A percentile compares a stretch with the other conserved stretches of the same genome.
phyloP scores from a whole-genome alignment of 169 alveolate species.

The Plasmodium knowlesi region DNA sequence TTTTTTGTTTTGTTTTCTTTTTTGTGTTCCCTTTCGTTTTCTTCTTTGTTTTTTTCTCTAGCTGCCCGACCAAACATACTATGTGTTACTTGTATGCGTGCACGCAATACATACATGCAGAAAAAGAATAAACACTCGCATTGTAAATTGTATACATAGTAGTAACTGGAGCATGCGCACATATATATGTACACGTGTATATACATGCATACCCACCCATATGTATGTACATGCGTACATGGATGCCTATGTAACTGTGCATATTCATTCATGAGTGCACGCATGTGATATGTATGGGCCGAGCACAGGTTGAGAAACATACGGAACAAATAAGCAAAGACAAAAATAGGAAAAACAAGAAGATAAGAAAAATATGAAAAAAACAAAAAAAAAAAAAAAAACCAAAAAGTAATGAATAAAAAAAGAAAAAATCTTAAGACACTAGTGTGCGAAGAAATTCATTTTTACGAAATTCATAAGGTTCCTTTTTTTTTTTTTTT shows the following conservation, averaged over 20 bases:
- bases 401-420: not conserved
- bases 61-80: not conserved
- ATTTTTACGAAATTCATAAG: conserved; percentile 13
- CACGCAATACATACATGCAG: not conserved
- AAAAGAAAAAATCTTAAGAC: conserved; percentile 19
- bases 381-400: conserved; percentile 27
- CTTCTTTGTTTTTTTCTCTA: not conserved
- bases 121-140: not conserved
- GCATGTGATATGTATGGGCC: not conserved
- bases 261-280: not conserved
- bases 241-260: not conserved
- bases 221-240: not conserved
- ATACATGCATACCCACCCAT: not conserved
- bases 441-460: conserved; percentile 25
- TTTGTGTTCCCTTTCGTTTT: not conserved
- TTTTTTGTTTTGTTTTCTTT: not conserved
- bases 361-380: not conserved
- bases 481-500: not conserved
- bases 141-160: not conserved
- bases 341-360: not conserved
- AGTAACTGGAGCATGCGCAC: not conserved
- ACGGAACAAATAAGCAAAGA: not conserved
- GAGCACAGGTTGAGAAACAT: not conserved
- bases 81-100: not conserved
- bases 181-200: not conserved